phyloP scores from a whole-genome alignment of 768 basidiomycete species.

The Auricularia sp. region DNA sequence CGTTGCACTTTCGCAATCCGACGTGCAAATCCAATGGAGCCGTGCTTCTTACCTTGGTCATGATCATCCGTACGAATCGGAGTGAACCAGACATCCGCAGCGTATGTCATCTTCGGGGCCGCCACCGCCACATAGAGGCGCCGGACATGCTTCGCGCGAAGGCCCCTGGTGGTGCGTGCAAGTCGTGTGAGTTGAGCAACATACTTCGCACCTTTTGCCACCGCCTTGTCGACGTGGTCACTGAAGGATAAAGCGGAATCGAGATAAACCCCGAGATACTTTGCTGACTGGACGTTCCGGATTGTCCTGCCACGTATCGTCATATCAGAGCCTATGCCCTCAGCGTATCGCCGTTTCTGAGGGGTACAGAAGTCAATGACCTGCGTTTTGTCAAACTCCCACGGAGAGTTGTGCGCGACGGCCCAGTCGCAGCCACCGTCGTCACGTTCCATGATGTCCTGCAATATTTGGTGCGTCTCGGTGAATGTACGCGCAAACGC shows the following conservation, averaged over 20 bases:
- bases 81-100: constrained; percentile 18
- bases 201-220: constrained; percentile 8
- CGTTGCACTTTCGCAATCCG: constrained; percentile 16
- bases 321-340: not conserved
- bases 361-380: not conserved
- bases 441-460: constrained; percentile 11
- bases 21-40: not conserved
- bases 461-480: constrained; percentile 4
- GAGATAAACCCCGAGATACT: not conserved
- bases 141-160: constrained; percentile 11
- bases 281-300: not conserved
- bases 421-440: not conserved
- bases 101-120: constrained; percentile 19
- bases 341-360: not conserved
- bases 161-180: constrained; percentile 8
- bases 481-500: constrained; percentile 4
- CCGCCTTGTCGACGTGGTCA: not conserved
- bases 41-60: constrained; percentile 6
- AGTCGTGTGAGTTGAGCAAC: constrained; percentile 16
- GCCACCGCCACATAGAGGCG: constrained; percentile 19
- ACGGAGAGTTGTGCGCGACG: not conserved
- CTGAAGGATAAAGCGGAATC: not conserved
- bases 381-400: not conserved
- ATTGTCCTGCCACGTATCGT: not conserved
- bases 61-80: constrained; percentile 12